A percentile compares a stretch with the other conserved stretches of the same genome.
phyloP scores from a whole-genome alignment of 202 grass and related monocot genomes.

The Setaria viridis region DNA sequence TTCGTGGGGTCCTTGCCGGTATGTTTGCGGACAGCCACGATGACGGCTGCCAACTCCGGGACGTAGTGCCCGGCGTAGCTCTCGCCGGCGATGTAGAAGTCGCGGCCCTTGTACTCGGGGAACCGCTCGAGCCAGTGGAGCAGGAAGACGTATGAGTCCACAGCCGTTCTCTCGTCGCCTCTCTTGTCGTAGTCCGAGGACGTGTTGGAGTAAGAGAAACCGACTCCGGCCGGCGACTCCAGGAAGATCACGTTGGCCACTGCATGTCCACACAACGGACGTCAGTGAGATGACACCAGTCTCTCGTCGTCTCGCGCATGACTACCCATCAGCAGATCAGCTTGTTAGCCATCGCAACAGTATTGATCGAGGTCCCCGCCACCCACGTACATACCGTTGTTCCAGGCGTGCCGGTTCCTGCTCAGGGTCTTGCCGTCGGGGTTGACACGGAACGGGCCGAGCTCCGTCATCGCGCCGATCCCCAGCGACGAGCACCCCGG shows the following conservation, averaged over 20 bases:
- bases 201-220: conserved; percentile 73
- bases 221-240: conserved; percentile 59
- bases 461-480: not conserved
- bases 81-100: conserved; percentile 74
- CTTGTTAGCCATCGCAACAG: not conserved
- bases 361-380: not conserved
- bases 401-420: conserved; percentile 64
- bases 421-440: conserved; percentile 57
- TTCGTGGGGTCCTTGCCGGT: conserved; percentile 37
- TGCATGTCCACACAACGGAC: not conserved
- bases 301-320: too few species aligned
- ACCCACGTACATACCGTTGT: conserved; percentile 47
- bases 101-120: conserved; percentile 66
- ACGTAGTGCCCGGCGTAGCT: conserved; percentile 82
- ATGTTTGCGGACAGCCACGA: conserved; percentile 17
- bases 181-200: conserved; percentile 29
- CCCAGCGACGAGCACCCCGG: conserved; percentile 67
- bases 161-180: conserved; percentile 42
- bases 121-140: conserved; percentile 80
- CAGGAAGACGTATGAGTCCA: conserved; percentile 61
- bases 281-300: not conserved
- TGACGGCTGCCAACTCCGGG: conserved; percentile 63
- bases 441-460: not conserved
- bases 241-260: conserved; percentile 50
- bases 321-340: not conserved